Conservation (phyloP, 2,329 filamentous ascomycete genomes). For the Orbilia quercus region DNA sequence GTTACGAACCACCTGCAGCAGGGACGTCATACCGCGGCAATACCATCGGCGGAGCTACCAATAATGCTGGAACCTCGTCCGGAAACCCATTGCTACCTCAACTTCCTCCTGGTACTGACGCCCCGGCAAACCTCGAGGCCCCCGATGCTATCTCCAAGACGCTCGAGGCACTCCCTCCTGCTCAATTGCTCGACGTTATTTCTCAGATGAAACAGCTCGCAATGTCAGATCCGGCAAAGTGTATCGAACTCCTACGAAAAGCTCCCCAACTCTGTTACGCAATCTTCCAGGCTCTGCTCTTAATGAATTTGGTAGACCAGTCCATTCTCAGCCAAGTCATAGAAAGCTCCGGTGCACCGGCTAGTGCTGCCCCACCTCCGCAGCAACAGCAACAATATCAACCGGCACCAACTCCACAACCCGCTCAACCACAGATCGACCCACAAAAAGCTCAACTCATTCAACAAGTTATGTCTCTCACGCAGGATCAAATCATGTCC, state of each 20-base stretch:
- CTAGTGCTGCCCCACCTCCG: conserved; percentile 54
- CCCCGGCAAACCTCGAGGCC: conserved; percentile 72
- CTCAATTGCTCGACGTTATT: conserved; percentile 75
- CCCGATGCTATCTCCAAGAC: conserved; percentile 76
- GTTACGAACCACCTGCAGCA: conserved; percentile 60
- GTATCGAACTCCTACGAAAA: conserved; percentile 72
- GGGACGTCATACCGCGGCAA: conserved; percentile 46
- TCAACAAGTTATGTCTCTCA: conserved; percentile 71
- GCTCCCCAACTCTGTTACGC: conserved; percentile 77
- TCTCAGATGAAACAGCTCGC: conserved; percentile 75
- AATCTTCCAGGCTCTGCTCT: conserved; percentile 75
- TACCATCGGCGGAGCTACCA: conserved; percentile 11
- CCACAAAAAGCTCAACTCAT: conserved; percentile 69
- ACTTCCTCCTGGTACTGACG: conserved; percentile 71
- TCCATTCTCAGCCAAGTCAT: conserved; percentile 71
- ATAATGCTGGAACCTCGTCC: conserved; percentile 26
- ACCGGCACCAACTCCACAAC: conserved; percentile 59
- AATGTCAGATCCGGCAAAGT: conserved; percentile 71
- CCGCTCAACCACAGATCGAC: conserved; percentile 60
- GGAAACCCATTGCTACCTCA: conserved; percentile 66
- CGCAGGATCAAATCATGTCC: conserved; percentile 71
- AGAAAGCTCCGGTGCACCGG: conserved; percentile 64
- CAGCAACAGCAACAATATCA: conserved; percentile 61
- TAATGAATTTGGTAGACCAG: conserved; percentile 76
- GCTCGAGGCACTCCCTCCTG: conserved; percentile 71